phyloP scores from a whole-genome alignment of 2,329 filamentous ascomycete genomes.

The Ceratocystis cubensis region DNA sequence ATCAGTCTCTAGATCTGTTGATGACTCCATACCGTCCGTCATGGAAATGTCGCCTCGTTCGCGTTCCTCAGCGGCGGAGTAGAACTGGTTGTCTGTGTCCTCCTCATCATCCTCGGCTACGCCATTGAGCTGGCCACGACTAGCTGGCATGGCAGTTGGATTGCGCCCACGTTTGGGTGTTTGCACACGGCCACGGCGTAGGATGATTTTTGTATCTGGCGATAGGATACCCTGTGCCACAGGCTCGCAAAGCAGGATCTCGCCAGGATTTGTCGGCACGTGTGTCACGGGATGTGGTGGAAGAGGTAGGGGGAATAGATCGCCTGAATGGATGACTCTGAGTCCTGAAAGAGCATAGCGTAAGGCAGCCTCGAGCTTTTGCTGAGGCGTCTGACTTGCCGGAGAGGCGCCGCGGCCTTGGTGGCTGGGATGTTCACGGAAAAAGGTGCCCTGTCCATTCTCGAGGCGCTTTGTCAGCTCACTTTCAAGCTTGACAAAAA shows the following conservation, averaged over 20 bases:
- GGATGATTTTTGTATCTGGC: slow-evolving; percentile 68
- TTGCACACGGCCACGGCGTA: slow-evolving; percentile 52
- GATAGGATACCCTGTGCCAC: slow-evolving; percentile 76
- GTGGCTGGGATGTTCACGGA: slow-evolving; percentile 43
- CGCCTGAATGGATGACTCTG: slow-evolving; percentile 69
- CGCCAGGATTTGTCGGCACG: slow-evolving; percentile 68
- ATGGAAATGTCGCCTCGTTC: slow-evolving; percentile 41
- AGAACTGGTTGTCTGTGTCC: slow-evolving; percentile 77
- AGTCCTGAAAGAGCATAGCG: slow-evolving; percentile 61
- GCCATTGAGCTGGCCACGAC: slow-evolving; percentile 43
- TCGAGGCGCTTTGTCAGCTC: slow-evolving; percentile 69
- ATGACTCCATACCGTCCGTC: slow-evolving; percentile 43
- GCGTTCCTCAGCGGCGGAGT: slow-evolving; percentile 76
- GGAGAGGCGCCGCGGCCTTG: slow-evolving; percentile 1
- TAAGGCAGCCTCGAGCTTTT: slow-evolving; percentile 52
- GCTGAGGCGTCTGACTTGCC: slow-evolving; percentile 34
- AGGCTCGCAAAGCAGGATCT: slow-evolving; percentile 85
- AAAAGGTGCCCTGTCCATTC: slow-evolving; percentile 72
- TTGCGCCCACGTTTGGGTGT: slow-evolving; percentile 39
- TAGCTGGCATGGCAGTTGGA: slow-evolving; percentile 34
- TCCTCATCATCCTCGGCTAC: slow-evolving; percentile 55
- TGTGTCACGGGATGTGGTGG: slow-evolving; percentile 79
- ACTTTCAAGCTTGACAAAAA: slow-evolving; percentile 77
- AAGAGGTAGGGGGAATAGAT: slow-evolving; percentile 64
- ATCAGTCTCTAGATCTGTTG: slow-evolving; percentile 52